Conservation (phyloP, 2,329 filamentous ascomycete genomes). For the Neodidymelliopsis sp. region DNA sequence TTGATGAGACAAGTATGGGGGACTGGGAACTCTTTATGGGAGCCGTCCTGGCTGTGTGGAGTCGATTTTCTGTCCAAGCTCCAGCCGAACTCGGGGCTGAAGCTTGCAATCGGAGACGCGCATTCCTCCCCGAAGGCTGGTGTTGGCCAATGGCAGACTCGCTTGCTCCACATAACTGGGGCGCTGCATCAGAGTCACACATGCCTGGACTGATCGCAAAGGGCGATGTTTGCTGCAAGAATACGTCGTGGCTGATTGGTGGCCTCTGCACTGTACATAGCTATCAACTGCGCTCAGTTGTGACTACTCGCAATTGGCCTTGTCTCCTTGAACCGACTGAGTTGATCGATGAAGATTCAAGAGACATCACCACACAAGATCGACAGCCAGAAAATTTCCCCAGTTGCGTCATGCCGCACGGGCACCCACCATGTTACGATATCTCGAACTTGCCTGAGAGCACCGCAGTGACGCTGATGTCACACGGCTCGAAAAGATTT, state of each 20-base stretch:
- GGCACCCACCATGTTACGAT: neutral
- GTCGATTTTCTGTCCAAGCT: constrained; percentile 23
- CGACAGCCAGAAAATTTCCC: constrained; percentile 15
- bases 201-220: neutral
- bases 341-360: too few species aligned
- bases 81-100: constrained; percentile 18
- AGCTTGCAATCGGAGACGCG: constrained; percentile 14
- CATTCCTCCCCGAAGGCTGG: constrained; percentile 18
- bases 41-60: constrained; percentile 17
- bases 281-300: too few species aligned
- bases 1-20: constrained; percentile 34
- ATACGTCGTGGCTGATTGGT: neutral
- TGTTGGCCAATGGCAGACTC: constrained; percentile 8
- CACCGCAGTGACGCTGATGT: too few species aligned
- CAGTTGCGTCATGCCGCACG: constrained; percentile 17
- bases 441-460: neutral
- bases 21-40: constrained; percentile 38
- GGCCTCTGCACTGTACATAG: neutral
- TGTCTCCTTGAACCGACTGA: too few species aligned
- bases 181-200: constrained; percentile 16
- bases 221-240: constrained; percentile 1
- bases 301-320: too few species aligned
- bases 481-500: too few species aligned
- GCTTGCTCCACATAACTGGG: neutral
- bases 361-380: constrained; percentile 12